Evolutionary conservation across 148 eudicot genomes (phyloP).

Genomic region (Rhododendron simsii): DNA sequence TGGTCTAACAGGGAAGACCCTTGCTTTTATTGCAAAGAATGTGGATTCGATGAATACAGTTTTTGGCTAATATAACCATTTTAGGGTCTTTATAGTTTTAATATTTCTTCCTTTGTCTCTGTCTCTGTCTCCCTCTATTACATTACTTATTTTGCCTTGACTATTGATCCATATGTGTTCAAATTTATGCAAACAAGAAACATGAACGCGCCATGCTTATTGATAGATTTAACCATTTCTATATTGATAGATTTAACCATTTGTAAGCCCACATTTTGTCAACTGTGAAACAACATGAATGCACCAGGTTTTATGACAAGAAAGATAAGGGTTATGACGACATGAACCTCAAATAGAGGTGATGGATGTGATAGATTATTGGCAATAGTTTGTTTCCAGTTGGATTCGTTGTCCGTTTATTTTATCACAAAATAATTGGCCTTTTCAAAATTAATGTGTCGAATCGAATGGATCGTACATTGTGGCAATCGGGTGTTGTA

Average conservation of each 20-base stretch:
- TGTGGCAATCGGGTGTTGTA: background rate
- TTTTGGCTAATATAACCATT: background rate
- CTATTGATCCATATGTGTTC: background rate
- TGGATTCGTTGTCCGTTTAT: background rate
- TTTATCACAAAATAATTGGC: background rate
- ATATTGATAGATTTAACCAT: background rate
- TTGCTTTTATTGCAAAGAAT: background rate
- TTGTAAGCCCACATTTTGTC: background rate
- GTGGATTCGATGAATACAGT: background rate
- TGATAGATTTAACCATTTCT: background rate
- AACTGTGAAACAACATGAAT: background rate
- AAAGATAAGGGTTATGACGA: background rate
- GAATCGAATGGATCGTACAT: background rate
- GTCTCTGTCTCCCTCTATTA: background rate
- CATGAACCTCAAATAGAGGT: background rate
- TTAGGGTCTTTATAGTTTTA: background rate
- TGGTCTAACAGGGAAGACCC: background rate
- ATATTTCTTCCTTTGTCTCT: background rate
- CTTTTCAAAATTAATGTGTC: background rate
- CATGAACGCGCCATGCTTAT: background rate
- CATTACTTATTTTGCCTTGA: background rate
- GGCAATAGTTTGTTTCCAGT: background rate
- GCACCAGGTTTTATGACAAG: background rate
- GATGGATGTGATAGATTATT: background rate
- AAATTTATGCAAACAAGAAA: background rate